A percentile compares a stretch with the other conserved stretches of the same genome.
phyloP scores from a whole-genome alignment of 1,284 basidiomycete genomes.

The Ganoderma meredithae region DNA sequence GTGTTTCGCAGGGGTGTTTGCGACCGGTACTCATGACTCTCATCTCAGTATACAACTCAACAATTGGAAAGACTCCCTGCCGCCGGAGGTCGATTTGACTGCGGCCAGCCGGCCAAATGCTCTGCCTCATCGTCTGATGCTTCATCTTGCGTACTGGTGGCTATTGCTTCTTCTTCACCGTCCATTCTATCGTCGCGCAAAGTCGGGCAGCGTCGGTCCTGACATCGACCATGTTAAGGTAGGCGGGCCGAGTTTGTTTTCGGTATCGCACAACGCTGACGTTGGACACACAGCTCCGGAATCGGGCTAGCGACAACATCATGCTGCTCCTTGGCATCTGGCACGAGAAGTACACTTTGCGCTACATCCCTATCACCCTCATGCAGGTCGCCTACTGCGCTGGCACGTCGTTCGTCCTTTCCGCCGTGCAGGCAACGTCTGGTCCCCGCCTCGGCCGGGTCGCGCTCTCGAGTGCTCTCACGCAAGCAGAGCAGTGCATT shows the following conservation, averaged over 20 bases:
- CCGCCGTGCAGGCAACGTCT: constrained; percentile 60
- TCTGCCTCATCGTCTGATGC: constrained; percentile 67
- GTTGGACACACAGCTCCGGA: constrained; percentile 55
- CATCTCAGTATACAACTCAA: constrained; percentile 61
- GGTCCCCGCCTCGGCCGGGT: constrained; percentile 45
- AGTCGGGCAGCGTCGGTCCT: constrained; percentile 47
- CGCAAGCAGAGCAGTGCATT: constrained; percentile 54
- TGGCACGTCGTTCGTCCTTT: constrained; percentile 67
- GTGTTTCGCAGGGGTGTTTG: neutral
- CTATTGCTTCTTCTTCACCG: constrained; percentile 69
- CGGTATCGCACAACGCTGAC: neutral
- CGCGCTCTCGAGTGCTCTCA: constrained; percentile 45
- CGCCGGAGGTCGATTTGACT: constrained; percentile 61
- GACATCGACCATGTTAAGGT: constrained; percentile 63
- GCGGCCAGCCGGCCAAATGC: constrained; percentile 55
- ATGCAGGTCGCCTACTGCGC: constrained; percentile 72
- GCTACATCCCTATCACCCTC: constrained; percentile 68
- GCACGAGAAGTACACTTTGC: constrained; percentile 63
- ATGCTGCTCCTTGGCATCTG: constrained; percentile 66
- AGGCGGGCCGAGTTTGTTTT: constrained; percentile 22
- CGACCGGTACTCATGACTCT: constrained; percentile 10
- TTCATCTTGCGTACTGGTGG: constrained; percentile 72
- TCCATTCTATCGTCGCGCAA: constrained; percentile 65
- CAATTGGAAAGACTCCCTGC: constrained; percentile 63
- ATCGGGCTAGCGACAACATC: constrained; percentile 69